These are phyloP conservation scores for Botrytis cinerea DNA, from an alignment of 2,329 filamentous ascomycete species.

Conservation along the genomic window DNA sequence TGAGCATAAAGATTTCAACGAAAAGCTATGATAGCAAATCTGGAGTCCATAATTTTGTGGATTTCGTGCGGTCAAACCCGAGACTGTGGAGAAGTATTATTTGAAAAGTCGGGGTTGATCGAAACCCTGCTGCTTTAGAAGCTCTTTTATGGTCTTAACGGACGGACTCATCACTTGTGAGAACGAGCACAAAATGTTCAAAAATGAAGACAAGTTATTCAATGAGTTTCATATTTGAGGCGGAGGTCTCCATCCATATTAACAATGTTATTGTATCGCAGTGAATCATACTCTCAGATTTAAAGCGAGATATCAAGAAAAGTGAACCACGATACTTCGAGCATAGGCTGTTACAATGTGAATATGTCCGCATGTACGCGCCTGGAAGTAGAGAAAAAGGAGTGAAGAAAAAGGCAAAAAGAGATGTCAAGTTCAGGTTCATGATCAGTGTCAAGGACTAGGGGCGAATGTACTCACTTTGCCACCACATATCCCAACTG, in stretches of 20 bases:
- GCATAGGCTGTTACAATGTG: background rate
- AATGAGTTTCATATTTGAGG: background rate
- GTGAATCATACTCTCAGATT: too few species aligned
- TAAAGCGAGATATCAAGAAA: background rate
- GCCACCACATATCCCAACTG: conserved; percentile 4
- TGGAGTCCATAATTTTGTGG: too few species aligned
- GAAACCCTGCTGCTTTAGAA: background rate
- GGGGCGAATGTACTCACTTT: conserved; percentile 10
- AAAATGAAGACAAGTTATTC: background rate
- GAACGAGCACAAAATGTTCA: background rate
- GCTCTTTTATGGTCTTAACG: background rate
- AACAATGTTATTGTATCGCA: too few species aligned
- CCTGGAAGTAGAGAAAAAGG: too few species aligned
- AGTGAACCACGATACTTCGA: background rate
- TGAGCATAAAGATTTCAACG: background rate
- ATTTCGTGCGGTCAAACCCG: background rate
- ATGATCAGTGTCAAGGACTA: background rate
- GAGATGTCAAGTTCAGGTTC: conserved; percentile 13
- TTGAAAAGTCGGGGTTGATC: background rate
- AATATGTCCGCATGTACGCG: background rate
- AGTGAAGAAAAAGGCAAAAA: background rate
- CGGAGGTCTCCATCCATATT: background rate
- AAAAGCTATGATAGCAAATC: background rate
- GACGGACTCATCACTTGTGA: background rate
- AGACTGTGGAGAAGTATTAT: background rate